phyloP scores from a whole-genome alignment of 768 basidiomycete species.

The Mycena amicta region DNA sequence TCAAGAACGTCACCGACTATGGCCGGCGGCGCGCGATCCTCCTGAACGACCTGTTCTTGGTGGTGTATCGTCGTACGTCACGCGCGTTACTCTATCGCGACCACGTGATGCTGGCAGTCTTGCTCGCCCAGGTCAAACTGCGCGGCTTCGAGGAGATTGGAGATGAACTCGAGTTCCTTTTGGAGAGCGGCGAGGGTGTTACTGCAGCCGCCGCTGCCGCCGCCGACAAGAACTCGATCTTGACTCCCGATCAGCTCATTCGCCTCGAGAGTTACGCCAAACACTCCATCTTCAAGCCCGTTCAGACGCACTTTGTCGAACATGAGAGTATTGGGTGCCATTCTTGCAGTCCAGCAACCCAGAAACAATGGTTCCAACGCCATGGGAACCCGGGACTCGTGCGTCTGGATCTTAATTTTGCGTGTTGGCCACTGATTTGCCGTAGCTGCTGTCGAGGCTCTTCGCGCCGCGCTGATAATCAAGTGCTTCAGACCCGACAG shows the following conservation, averaged over 20 bases:
- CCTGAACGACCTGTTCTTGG: slow-evolving; percentile 84
- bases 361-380: slow-evolving; percentile 69
- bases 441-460: slow-evolving; percentile 70
- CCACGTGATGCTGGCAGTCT: slow-evolving; percentile 86
- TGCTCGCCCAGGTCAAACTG: slow-evolving; percentile 87
- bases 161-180: slow-evolving; percentile 89
- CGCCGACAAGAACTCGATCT: slow-evolving; percentile 44
- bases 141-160: slow-evolving; percentile 76
- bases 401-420: slow-evolving; percentile 34
- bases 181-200: slow-evolving; percentile 81
- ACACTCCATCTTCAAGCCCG: slow-evolving; percentile 76
- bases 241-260: slow-evolving; percentile 68
- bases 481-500: slow-evolving; percentile 95
- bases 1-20: slow-evolving; percentile 77
- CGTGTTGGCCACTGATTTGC: slow-evolving; percentile 20
- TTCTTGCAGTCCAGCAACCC: slow-evolving; percentile 72
- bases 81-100: slow-evolving; percentile 89
- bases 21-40: slow-evolving; percentile 75
- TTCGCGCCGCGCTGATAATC: slow-evolving; percentile 76
- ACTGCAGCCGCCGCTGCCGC: slow-evolving; percentile 38
- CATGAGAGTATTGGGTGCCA: slow-evolving; percentile 67
- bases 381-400: slow-evolving; percentile 83
- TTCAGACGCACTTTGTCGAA: slow-evolving; percentile 61
- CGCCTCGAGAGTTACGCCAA: slow-evolving; percentile 74
- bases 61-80: slow-evolving; percentile 87